These are phyloP conservation scores for Entomortierella beljakovae DNA, from an alignment of 192 early-diverging fungal genomes.

Conservation along the genomic window DNA sequence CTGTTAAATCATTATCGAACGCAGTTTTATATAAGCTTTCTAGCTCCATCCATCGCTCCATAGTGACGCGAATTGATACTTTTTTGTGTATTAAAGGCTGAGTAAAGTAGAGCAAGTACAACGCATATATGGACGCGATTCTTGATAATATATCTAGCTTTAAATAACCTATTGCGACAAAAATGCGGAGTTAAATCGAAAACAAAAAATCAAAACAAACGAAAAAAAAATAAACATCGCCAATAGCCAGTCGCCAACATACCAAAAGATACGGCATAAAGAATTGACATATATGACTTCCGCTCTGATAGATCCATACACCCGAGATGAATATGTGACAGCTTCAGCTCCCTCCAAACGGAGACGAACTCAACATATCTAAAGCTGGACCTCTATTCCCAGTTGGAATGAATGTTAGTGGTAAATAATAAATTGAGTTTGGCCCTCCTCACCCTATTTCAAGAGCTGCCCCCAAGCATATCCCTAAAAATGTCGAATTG, in stretches of 20 bases:
- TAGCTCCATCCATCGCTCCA: not conserved
- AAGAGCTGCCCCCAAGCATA: too few relatives aligned
- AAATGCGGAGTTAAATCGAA: too few relatives aligned
- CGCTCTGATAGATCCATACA: not conserved
- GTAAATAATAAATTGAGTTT: too few relatives aligned
- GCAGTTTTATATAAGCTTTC: slow-evolving; percentile 19
- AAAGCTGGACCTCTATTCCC: too few relatives aligned
- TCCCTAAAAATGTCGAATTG: too few relatives aligned
- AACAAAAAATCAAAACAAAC: too few relatives aligned
- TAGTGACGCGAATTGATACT: slow-evolving; percentile 15
- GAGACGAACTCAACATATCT: too few relatives aligned
- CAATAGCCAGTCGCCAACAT: not conserved
- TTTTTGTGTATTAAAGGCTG: slow-evolving; percentile 18
- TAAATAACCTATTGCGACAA: too few relatives aligned
- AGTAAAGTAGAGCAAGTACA: slow-evolving; percentile 29
- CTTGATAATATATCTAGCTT: not conserved
- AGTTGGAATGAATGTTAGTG: too few relatives aligned
- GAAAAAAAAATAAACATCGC: too few relatives aligned
- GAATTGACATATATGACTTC: not conserved
- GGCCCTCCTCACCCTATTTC: too few relatives aligned
- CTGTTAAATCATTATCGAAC: not conserved
- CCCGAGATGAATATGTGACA: slow-evolving; percentile 20
- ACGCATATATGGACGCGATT: slow-evolving; percentile 7
- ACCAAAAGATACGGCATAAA: slow-evolving; percentile 14
- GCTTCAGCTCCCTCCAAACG: slow-evolving; percentile 13